Percentiles rank a stretch among this genome's conserved stretches.
Conservation (phyloP, 331 rosid genomes). For the Cydonia oblonga region DNA sequence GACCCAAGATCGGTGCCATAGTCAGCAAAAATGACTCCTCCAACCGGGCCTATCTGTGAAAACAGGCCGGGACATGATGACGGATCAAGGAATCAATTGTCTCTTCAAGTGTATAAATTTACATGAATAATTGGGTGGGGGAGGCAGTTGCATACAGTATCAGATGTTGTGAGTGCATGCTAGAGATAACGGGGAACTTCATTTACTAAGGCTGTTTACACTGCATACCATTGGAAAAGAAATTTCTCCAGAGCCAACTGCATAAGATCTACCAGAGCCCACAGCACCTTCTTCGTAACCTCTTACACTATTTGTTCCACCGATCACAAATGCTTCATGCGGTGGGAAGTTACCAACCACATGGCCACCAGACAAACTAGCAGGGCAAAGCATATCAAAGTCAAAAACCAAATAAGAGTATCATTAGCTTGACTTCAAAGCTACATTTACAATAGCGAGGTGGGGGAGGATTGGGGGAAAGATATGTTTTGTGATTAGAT, state of each 20-base stretch:
- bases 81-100: no score
- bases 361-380: conserved; percentile 85
- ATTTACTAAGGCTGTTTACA: neutral
- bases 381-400: conserved; percentile 18
- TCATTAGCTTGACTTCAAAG: conserved; percentile 7
- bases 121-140: no score
- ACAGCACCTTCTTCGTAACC: conserved; percentile 99
- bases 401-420: conserved; percentile 14
- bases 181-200: no score
- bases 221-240: conserved; percentile 77
- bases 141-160: no score
- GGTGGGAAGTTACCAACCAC: conserved; percentile 90
- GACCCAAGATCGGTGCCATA: conserved; percentile 95
- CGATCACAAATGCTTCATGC: conserved; percentile 88
- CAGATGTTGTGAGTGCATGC: no score
- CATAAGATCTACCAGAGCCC: conserved; percentile 90
- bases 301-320: conserved; percentile 95
- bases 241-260: conserved; percentile 88
- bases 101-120: no score
- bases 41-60: conserved; percentile 79
- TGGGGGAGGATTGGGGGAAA: neutral
- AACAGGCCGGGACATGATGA: conserved; percentile 10
- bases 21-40: conserved; percentile 75
- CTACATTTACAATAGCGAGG: neutral
- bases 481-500: neutral